Percentiles rank a stretch among this genome's conserved stretches.
Evolutionary conservation across 139 green algal genomes (phyloP).

Genomic region (Edaphochlamys debaryana): DNA sequence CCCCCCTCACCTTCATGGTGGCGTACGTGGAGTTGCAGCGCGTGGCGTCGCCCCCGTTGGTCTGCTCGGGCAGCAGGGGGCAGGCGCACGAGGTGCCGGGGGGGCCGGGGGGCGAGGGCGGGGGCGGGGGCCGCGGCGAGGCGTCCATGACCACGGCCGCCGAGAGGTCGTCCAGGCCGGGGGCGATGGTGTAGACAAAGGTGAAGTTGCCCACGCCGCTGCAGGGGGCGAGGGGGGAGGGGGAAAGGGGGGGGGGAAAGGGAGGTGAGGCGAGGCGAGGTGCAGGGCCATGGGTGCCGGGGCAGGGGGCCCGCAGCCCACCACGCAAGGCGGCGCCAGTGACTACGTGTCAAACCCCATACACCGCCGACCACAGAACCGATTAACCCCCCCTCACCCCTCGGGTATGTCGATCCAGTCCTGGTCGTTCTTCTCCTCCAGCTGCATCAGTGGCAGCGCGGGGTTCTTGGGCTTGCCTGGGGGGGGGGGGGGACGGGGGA

Average conservation of each 20-base stretch:
- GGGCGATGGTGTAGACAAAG: constrained; percentile 38
- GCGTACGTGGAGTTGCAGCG: neutral
- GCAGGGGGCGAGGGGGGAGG: too few relatives aligned
- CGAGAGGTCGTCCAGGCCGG: constrained; percentile 51
- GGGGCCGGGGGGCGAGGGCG: constrained; percentile 3
- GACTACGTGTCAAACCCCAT: too few relatives aligned
- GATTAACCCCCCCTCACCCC: too few relatives aligned
- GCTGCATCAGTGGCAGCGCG: neutral
- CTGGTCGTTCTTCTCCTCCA: neutral
- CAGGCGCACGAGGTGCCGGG: constrained; percentile 6
- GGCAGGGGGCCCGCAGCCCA: too few relatives aligned
- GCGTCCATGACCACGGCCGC: constrained; percentile 41
- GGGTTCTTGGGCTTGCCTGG: constrained; percentile 4
- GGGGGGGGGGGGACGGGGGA: too few relatives aligned
- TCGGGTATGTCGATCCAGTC: neutral
- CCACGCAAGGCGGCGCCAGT: too few relatives aligned
- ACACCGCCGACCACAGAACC: too few relatives aligned
- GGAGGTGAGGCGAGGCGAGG: too few relatives aligned
- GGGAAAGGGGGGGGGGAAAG: constrained; percentile 14
- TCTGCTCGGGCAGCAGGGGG: neutral
- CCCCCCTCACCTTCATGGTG: too few relatives aligned
- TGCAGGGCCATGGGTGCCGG: too few relatives aligned
- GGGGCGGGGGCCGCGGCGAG: constrained; percentile 5
- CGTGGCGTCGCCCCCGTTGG: neutral
- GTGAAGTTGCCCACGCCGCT: constrained; percentile 45